Conservation (phyloP, 768 basidiomycete species). For the Candolleomyces aberdarensis region DNA sequence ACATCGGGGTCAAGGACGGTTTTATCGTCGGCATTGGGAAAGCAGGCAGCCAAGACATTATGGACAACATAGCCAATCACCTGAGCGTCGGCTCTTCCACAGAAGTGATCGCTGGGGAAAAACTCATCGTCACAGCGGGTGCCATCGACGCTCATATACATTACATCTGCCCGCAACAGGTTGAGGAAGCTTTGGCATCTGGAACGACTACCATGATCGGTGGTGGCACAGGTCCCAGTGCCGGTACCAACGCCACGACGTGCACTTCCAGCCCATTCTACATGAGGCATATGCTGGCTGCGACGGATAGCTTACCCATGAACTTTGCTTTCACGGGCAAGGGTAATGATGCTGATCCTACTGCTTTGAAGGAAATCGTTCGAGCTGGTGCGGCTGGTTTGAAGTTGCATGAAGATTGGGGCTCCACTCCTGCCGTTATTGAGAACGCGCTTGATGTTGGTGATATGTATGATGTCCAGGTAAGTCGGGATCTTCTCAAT, state of each 20-base stretch:
- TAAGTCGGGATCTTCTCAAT: slow-evolving; percentile 25
- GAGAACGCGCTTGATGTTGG: slow-evolving; percentile 72
- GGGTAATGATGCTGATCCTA: slow-evolving; percentile 84
- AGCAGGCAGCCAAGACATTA: slow-evolving; percentile 93
- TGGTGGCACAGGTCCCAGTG: slow-evolving; percentile 92
- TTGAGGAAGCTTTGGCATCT: slow-evolving; percentile 75
- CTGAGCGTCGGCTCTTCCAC: slow-evolving; percentile 89
- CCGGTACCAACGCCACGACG: slow-evolving; percentile 89
- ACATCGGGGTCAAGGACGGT: slow-evolving; percentile 88
- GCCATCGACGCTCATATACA: slow-evolving; percentile 91
- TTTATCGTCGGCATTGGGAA: slow-evolving; percentile 90
- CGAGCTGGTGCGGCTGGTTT: slow-evolving; percentile 83
- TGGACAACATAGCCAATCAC: slow-evolving; percentile 69
- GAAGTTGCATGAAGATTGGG: slow-evolving; percentile 99
- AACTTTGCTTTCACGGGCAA: slow-evolving; percentile 97
- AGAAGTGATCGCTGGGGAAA: slow-evolving; percentile 95
- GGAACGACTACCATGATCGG: slow-evolving; percentile 95
- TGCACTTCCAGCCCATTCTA: slow-evolving; percentile 92
- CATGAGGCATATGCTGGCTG: slow-evolving; percentile 86
- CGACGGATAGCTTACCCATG: slow-evolving; percentile 86
- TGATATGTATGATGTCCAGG: slow-evolving; percentile 93
- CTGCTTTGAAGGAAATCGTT: slow-evolving; percentile 76
- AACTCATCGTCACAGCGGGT: slow-evolving; percentile 90
- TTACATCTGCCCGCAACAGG: slow-evolving; percentile 93
- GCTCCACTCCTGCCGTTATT: slow-evolving; percentile 83